phyloP scores from a whole-genome alignment of 192 early-diverging fungal genomes.

The Coemansia reversa region DNA sequence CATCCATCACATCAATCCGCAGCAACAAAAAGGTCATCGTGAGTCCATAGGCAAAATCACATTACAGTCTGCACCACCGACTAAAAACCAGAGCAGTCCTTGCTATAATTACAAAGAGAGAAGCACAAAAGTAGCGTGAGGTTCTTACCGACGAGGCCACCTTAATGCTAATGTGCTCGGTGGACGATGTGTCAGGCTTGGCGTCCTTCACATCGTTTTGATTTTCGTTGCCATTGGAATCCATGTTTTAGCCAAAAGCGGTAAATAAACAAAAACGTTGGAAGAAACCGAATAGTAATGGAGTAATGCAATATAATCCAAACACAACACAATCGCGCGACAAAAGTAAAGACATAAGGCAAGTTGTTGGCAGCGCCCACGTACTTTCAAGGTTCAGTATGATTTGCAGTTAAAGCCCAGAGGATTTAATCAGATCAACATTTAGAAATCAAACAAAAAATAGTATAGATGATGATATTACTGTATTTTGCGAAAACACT shows the following conservation, averaged over 20 bases:
- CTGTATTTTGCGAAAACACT: too few relatives aligned
- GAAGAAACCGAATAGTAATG: neutral
- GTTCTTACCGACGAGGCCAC: constrained; percentile 81
- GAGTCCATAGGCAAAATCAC: too few relatives aligned
- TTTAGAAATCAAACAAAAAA: too few relatives aligned
- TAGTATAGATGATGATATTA: too few relatives aligned
- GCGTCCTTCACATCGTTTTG: constrained; percentile 53
- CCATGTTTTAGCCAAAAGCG: constrained; percentile 9
- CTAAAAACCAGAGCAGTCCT: neutral
- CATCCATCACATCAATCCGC: neutral
- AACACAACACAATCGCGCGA: neutral
- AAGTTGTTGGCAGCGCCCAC: too few relatives aligned
- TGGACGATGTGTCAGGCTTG: constrained; percentile 58
- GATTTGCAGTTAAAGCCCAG: too few relatives aligned
- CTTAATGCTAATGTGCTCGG: constrained; percentile 90
- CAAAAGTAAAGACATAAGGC: too few relatives aligned
- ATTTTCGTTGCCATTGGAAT: neutral
- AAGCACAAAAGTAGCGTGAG: too few relatives aligned
- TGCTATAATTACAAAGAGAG: neutral
- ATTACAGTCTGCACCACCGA: neutral
- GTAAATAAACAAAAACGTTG: neutral
- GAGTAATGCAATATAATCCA: constrained; percentile 1
- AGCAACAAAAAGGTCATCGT: neutral
- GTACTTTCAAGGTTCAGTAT: too few relatives aligned
- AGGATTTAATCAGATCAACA: too few relatives aligned